Evolutionary conservation across 257 asterid species (phyloP).

Genomic region (Solanum etuberosum): DNA sequence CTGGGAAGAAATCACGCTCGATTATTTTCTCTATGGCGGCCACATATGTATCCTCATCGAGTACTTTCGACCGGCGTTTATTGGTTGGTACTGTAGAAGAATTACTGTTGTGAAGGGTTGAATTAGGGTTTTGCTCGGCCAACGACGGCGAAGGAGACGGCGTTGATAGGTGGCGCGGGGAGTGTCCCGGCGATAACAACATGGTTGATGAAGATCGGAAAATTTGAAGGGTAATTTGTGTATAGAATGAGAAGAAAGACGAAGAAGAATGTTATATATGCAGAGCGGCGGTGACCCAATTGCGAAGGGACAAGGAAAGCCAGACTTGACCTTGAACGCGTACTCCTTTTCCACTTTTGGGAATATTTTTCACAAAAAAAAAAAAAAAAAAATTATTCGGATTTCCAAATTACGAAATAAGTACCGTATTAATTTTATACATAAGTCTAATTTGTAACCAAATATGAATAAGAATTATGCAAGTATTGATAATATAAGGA

Average conservation of each 20-base stretch:
- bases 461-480: no score
- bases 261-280: not conserved
- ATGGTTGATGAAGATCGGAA: conserved; percentile 14
- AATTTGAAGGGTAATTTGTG: not conserved
- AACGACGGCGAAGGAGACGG: conserved; percentile 53
- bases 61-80: conserved; percentile 21
- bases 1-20: conserved; percentile 93
- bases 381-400: no score
- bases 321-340: not conserved
- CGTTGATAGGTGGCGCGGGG: conserved; percentile 84
- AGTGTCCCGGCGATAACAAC: conserved; percentile 81
- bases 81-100: not conserved
- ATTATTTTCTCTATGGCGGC: conserved; percentile 87
- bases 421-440: no score
- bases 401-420: not conserved
- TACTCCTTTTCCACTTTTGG: not conserved
- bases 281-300: not conserved
- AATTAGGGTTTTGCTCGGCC: conserved; percentile 4
- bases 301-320: not conserved
- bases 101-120: not conserved
- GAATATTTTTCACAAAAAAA: not conserved
- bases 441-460: no score
- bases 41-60: conserved; percentile 79
- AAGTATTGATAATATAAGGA: no score
- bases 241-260: not conserved